Base-by-base conservation (phyloP, 1,284 basidiomycete species). In the Microbotryomycetes sp. region DNA sequence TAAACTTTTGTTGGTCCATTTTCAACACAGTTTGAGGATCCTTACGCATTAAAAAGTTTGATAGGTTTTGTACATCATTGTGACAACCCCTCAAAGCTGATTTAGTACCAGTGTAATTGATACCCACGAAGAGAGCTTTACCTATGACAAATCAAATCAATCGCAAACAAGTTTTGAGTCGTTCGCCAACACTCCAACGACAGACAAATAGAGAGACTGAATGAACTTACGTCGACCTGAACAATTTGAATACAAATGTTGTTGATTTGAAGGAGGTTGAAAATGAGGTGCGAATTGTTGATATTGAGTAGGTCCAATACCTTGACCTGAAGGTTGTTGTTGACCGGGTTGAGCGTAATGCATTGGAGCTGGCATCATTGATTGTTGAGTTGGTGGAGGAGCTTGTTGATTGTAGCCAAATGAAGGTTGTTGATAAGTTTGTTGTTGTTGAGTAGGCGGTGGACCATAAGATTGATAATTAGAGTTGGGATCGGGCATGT, bases 21-120 rank as follows among this genome's bases (percentile, higher is more conserved):
- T n/a, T n/a, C n/a, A 70, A 92, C 94, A 2, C 92, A n/a, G n/a
- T n/a, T n/a, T n/a, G n/a, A n/a, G n/a, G 36, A 9, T 42, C 87
- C 75, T 47, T 50, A 63, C 56, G 64, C 80, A 80, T 30, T 19
- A 93, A 77, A 78, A 93, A 93, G 6, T 78, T 72, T 69, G 83
- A 79, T 59, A 94, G 82, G 72, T 92, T 92, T 50, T 80, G 77
- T 0, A 60, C 90, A 70, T 96, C 92, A 74, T 94, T 92, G 75
- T 92, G 89, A 70, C 92, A 94, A 2, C 92, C 0, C 25, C 79
- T 77, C 42, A 94, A 77, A 71, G 85, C 83, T 7, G 78, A 80
- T 2, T 75, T 72, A 64, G 84, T 82, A 4, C 86, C 83, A 58
- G 83, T 71, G 74, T 93, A 94, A 77, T 93, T 92, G 74, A 92